Evolutionary conservation across 176 grass and related monocot species (phyloP), one percentile per base, ranked within the genome.

Genomic region (Triticum timopheevii): DNA sequence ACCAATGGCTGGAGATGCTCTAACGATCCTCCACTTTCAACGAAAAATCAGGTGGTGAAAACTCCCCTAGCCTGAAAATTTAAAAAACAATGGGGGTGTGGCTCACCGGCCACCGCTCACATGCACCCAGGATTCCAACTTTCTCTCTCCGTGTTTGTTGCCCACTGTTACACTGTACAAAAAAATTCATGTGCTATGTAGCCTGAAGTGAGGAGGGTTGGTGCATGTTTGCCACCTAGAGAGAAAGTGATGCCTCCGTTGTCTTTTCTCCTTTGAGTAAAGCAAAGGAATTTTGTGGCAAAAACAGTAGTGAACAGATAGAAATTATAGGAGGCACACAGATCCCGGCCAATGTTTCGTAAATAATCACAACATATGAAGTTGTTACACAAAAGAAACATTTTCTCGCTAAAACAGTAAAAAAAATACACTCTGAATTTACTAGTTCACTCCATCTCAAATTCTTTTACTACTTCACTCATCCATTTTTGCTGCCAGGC

Each of bases 231-330:
- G 82, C 50, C 71, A 85, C 86, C 77, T 68, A 85, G 63, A 49
- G 65, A 54, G 82, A 88, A 81, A 91, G 77, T 64, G 82, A 81
- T 65, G 86, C 61, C 63, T 73, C 7, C 76, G 38, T 71, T 81
- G 68, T 71, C 69, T 85, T 85, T 28, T 34, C 5, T 77, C 69
- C 85, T 91, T 91, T 88, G 50, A 71, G 82, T 84, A 91, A 91
- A 91, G 86, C 62, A 52, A 81, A 28, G 8, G 36, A 81, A 63
- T 74, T 74, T 74, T 74, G 13, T 49, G 71, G n/a, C 75, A 49
- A 44, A 2, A 69, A 80, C 83, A 34, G 25, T 44, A 71, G 2
- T 54, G 19, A 6, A 12, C 13, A 56, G 44, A 11, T 7, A 82
- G 3, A 47, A 69, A 23, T 7, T 52, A 52, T 52, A 11, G 17